Evolutionary conservation across 2,329 filamentous ascomycete genomes (phyloP), one percentile per base, ranked within the genome.

Genomic region (Phialophora chinensis): DNA sequence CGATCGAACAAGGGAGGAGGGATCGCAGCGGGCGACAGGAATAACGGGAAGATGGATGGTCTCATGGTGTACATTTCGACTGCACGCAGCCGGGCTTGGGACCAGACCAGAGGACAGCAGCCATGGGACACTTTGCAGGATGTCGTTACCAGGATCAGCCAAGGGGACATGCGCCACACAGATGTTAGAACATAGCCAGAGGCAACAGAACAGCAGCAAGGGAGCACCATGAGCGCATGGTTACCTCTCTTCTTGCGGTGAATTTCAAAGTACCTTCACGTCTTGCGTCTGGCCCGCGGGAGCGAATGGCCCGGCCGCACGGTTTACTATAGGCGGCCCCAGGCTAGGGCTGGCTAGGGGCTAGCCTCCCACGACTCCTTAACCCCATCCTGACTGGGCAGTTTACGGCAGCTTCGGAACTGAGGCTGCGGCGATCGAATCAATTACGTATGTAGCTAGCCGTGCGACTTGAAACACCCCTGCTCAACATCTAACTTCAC

Each of bases 401-500:
- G 38, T n/a, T n/a, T 44, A 10, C 38, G 38, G 38, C 38, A 17
- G 38, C 38, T 44, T 44, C 38, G 38, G 38, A 44, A n/a, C 38
- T 35, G 33, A 12, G 10, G 38, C 17, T 8, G 38, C 38, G 4
- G 12, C 12, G 35, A 42, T 17, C 35, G 17, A 33, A 29, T 29
- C 27, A 29, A 42, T 29, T 20, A 23, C 42, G 25, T 25, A 44
- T 35, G n/a, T 11, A 38, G 25, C 53, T 23, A 35, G 31, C 38
- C 57, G 38, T 12, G 17, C 14, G 2, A n/a, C 38, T 8, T 44
- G 38, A 7, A 44, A 14, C 38, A 60, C 20, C 57, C 57, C 38
- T 60, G 57, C 47, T 47, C 42, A 23, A 20, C 57, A 49, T 60
- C 56, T 59, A 20, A 50, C 57, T 20, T 60, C 56, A 58, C 35